Conservation (phyloP, 2,329 filamentous ascomycete species). For the Ceratocystis smalleyi region DNA sequence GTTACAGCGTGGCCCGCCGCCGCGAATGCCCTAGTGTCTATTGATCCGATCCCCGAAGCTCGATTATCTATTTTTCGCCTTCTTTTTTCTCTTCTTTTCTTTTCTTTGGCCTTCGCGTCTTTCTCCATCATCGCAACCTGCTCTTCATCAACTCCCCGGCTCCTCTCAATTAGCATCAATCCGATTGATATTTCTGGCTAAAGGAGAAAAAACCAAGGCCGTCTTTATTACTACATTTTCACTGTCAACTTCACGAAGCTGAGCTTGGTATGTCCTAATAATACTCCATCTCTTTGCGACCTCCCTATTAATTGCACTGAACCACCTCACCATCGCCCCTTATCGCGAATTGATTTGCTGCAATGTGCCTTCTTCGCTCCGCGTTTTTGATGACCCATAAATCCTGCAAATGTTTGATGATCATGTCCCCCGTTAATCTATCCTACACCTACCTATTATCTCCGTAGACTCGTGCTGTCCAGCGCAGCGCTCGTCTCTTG, state of each 20-base stretch:
- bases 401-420: too few species aligned
- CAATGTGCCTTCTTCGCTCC: too few species aligned
- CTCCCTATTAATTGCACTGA: background rate
- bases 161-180: too few species aligned
- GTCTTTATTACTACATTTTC: background rate
- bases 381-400: too few species aligned
- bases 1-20: constrained; percentile 12
- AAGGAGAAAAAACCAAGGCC: too few species aligned
- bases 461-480: too few species aligned
- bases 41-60: background rate
- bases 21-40: constrained; percentile 11
- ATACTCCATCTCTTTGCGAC: background rate
- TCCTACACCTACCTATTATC: too few species aligned
- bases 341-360: background rate
- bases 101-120: constrained; percentile 8
- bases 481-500: too few species aligned
- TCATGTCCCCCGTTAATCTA: too few species aligned
- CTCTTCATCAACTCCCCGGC: too few species aligned
- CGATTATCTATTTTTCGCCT: constrained; percentile 9
- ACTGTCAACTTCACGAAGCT: background rate
- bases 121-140: background rate
- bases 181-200: too few species aligned
- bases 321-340: background rate
- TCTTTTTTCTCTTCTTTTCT: constrained; percentile 12
- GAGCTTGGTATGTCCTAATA: background rate